Evolutionary conservation across 1,139 yeast genomes (phyloP).

Genomic region (Yamadazyma blattariae): DNA sequence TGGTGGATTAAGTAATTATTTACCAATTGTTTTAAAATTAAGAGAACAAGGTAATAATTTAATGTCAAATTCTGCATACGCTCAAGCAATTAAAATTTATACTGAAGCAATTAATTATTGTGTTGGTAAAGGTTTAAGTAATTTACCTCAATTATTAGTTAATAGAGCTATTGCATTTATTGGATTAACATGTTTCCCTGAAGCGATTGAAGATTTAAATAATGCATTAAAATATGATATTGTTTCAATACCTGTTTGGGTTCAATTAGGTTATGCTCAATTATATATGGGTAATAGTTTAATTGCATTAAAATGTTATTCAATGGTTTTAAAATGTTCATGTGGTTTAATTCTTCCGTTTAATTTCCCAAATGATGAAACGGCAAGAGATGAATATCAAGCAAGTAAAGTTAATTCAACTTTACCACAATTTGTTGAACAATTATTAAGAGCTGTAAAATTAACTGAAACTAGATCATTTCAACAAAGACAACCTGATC

Average conservation of each 20-base stretch:
- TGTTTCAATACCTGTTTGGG: constrained; percentile 44
- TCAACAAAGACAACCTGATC: constrained; percentile 31
- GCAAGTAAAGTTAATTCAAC: constrained; percentile 20
- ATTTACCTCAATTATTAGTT: constrained; percentile 34
- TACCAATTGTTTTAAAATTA: constrained; percentile 16
- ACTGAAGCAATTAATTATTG: constrained; percentile 34
- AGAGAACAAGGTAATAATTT: constrained; percentile 45
- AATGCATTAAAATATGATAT: constrained; percentile 30
- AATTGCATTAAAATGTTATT: constrained; percentile 33
- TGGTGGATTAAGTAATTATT: neutral
- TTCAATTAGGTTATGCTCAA: constrained; percentile 46
- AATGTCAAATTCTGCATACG: constrained; percentile 35
- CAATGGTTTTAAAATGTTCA: constrained; percentile 27
- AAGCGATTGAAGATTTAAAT: constrained; percentile 39
- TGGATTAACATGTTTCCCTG: constrained; percentile 42
- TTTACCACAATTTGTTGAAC: constrained; percentile 41
- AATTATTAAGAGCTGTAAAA: constrained; percentile 32
- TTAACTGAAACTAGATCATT: constrained; percentile 40
- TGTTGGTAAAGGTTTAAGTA: constrained; percentile 13
- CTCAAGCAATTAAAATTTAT: constrained; percentile 41
- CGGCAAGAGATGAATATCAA: constrained; percentile 19
- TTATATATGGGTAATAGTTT: constrained; percentile 40
- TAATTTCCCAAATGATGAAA: constrained; percentile 17
- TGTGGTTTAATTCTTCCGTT: constrained; percentile 34
- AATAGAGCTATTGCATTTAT: constrained; percentile 45